Conservation (phyloP, 73 alveolate species). For the Tetrahymena borealis region DNA sequence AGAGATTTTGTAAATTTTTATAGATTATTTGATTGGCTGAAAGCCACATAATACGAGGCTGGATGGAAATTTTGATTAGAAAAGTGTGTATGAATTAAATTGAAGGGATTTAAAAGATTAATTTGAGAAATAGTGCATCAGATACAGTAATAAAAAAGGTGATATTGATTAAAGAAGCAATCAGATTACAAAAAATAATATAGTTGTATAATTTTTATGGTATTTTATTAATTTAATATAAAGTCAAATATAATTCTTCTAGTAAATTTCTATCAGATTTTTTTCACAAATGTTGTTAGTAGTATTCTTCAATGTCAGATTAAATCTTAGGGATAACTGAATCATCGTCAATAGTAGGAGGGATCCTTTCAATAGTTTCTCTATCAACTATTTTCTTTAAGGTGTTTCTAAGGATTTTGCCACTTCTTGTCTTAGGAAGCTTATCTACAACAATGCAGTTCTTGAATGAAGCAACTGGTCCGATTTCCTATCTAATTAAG, state of each 20-base stretch:
- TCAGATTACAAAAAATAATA: background rate
- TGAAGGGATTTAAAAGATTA: too few relatives aligned
- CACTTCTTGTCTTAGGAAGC: constrained; percentile 97
- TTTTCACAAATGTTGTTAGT: background rate
- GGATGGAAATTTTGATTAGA: too few relatives aligned
- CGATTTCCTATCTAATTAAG: constrained; percentile 68
- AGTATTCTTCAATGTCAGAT: background rate
- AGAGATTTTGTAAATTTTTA: too few relatives aligned
- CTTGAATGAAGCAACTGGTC: constrained; percentile 84
- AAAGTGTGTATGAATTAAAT: too few relatives aligned
- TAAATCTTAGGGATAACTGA: constrained; percentile 6
- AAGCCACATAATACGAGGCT: too few relatives aligned
- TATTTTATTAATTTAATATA: background rate
- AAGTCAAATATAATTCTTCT: background rate
- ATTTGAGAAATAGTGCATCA: too few relatives aligned
- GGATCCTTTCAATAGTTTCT: constrained; percentile 5
- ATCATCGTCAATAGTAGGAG: constrained; percentile 43
- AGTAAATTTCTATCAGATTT: background rate
- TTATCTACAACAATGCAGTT: constrained; percentile 70
- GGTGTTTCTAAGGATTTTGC: constrained; percentile 81
- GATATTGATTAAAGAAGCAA: background rate
- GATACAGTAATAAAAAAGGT: background rate
- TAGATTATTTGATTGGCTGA: too few relatives aligned
- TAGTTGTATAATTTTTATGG: background rate
- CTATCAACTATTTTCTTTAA: constrained; percentile 66